These are phyloP conservation scores for Testicularia cyperi DNA, from an alignment of 1,284 basidiomycete genomes.

Conservation along the genomic window DNA sequence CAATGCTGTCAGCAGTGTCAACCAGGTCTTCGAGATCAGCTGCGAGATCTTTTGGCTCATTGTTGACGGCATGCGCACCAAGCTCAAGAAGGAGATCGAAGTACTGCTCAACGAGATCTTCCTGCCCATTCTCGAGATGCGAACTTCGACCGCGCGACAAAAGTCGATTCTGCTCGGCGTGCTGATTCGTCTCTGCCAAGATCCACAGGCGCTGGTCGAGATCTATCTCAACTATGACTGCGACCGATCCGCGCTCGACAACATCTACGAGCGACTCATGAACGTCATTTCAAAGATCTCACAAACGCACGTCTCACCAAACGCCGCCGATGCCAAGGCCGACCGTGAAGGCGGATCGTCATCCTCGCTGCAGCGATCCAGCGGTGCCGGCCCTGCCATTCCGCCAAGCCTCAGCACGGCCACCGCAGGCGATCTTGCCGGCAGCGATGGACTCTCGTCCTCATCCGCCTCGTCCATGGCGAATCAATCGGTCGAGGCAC, in stretches of 20 bases:
- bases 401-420: slow-evolving; percentile 43
- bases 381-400: slow-evolving; percentile 23
- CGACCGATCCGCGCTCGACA: slow-evolving; percentile 58
- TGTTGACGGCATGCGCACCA: slow-evolving; percentile 86
- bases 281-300: slow-evolving; percentile 54
- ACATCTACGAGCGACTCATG: slow-evolving; percentile 60
- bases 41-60: slow-evolving; percentile 99
- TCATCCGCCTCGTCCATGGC: slow-evolving; percentile 5
- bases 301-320: slow-evolving; percentile 42
- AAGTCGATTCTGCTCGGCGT: slow-evolving; percentile 56
- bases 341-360: slow-evolving; percentile 14
- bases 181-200: slow-evolving; percentile 54
- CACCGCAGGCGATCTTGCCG: slow-evolving; percentile 10
- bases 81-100: slow-evolving; percentile 99
- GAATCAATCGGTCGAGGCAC: slow-evolving; percentile 49
- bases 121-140: slow-evolving; percentile 97
- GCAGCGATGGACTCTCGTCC: too few relatives aligned
- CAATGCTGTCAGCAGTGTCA: slow-evolving; percentile 92
- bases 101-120: slow-evolving; percentile 98
- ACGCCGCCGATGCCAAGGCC: slow-evolving; percentile 19
- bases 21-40: slow-evolving; percentile 95
- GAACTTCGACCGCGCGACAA: slow-evolving; percentile 85
- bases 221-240: slow-evolving; percentile 60
- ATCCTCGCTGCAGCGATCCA: slow-evolving; percentile 8
- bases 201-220: slow-evolving; percentile 59